phyloP scores from a whole-genome alignment of 2,329 filamentous ascomycete genomes.

The Epicoccum nigrum region DNA sequence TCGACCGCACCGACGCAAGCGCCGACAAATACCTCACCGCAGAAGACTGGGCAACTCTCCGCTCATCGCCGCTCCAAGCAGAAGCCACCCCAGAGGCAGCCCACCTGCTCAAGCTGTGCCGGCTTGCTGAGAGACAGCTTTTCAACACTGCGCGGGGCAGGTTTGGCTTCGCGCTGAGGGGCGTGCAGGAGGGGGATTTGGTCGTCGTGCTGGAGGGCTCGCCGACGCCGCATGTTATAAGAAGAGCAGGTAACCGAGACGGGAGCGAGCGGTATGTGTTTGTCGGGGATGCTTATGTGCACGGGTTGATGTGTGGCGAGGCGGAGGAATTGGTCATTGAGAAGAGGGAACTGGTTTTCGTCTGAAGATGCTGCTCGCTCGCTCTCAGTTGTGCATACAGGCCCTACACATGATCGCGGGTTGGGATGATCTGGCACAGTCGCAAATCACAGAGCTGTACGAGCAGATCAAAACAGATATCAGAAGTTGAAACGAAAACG shows the following conservation, averaged over 20 bases:
- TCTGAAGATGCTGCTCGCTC: background rate
- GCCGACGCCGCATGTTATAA: background rate
- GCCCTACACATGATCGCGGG: too few relatives aligned
- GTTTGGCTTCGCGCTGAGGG: background rate
- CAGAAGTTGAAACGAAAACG: too few relatives aligned
- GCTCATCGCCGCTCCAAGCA: background rate
- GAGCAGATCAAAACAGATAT: too few relatives aligned
- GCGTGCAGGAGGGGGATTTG: background rate
- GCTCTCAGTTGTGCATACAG: too few relatives aligned
- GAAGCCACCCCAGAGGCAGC: background rate
- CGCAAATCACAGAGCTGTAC: too few relatives aligned
- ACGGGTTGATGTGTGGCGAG: slow-evolving; percentile 10
- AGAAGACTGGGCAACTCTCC: background rate
- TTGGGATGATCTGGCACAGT: too few relatives aligned
- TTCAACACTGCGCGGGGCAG: background rate
- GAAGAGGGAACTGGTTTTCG: slow-evolving; percentile 1
- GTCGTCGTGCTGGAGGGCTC: slow-evolving; percentile 4
- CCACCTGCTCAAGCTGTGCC: background rate
- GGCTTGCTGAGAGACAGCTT: background rate
- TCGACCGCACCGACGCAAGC: too few relatives aligned
- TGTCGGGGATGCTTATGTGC: slow-evolving; percentile 11
- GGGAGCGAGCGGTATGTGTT: background rate
- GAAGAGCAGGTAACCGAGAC: background rate
- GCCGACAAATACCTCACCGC: background rate
- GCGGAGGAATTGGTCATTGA: slow-evolving; percentile 8